Percentiles rank a stretch among this genome's conserved stretches.
Conservation (phyloP, 108 stramenopile genomes). For the Discostella stelligeroides region DNA sequence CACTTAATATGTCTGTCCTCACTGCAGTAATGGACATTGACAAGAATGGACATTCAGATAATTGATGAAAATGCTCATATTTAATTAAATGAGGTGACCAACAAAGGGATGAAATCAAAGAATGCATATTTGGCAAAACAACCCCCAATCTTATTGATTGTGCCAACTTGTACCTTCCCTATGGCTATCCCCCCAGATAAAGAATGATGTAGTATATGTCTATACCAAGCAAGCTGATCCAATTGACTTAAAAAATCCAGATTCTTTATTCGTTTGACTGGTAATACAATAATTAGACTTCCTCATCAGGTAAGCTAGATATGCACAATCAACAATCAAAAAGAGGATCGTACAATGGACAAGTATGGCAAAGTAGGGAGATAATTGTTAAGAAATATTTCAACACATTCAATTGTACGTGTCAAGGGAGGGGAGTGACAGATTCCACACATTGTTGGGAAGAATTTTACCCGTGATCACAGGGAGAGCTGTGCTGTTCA, state of each 20-base stretch:
- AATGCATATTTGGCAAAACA: constrained; percentile 73
- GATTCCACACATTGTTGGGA: no score
- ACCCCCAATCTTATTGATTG: constrained; percentile 59
- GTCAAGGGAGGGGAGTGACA: constrained; percentile 72
- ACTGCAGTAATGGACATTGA: no score
- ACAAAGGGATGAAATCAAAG: no score
- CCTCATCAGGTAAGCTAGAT: constrained; percentile 74
- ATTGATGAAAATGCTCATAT: no score
- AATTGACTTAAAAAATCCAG: constrained; percentile 64
- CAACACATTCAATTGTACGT: constrained; percentile 79
- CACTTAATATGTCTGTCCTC: no score
- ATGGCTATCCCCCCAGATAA: constrained; percentile 72
- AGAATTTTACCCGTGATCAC: no score
- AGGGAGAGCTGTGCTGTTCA: no score
- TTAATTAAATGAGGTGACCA: no score
- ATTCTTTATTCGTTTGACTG: constrained; percentile 81
- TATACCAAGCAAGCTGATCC: constrained; percentile 68
- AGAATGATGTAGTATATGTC: constrained; percentile 71
- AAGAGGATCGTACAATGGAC: no score
- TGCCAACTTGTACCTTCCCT: constrained; percentile 70
- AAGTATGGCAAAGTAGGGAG: constrained; percentile 77
- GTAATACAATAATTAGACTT: constrained; percentile 76
- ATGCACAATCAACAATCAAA: constrained; percentile 80
- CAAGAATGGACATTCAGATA: no score
- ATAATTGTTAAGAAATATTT: constrained; percentile 85